Percentiles rank a stretch among this genome's conserved stretches.
phyloP scores from a whole-genome alignment of 129 eudicot species.

The Saussurea involucrata region DNA sequence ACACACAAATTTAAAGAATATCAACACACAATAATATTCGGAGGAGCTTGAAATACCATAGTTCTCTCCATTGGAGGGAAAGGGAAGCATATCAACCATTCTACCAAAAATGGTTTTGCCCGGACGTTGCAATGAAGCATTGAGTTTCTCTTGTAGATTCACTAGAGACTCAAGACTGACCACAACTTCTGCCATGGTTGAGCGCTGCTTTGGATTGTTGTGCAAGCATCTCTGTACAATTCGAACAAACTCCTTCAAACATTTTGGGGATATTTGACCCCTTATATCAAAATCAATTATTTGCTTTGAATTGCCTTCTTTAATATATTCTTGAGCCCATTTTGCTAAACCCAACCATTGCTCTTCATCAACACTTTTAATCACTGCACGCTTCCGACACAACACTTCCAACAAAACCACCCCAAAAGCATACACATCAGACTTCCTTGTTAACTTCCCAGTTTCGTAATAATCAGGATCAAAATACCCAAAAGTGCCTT shows the following conservation, averaged over 20 bases:
- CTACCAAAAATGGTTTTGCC: neutral
- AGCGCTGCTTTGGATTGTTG: slow-evolving; percentile 16
- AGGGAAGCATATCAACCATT: neutral
- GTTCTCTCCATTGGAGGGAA: neutral
- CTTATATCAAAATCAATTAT: slow-evolving; percentile 15
- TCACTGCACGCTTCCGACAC: slow-evolving; percentile 29
- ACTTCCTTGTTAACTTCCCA: slow-evolving; percentile 23
- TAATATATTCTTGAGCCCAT: slow-evolving; percentile 33
- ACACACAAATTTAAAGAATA: neutral
- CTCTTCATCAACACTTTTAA: slow-evolving; percentile 20
- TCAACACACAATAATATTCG: neutral
- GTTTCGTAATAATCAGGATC: slow-evolving; percentile 22
- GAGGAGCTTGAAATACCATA: neutral
- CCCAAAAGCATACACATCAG: slow-evolving; percentile 32
- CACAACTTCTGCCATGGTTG: slow-evolving; percentile 22
- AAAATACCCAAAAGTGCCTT: slow-evolving; percentile 21
- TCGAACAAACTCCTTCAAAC: slow-evolving; percentile 21
- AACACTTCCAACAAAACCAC: slow-evolving; percentile 29
- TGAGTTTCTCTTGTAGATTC: neutral
- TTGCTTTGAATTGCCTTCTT: slow-evolving; percentile 14
- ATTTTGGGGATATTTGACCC: slow-evolving; percentile 15
- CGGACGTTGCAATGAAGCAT: neutral
- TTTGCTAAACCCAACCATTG: slow-evolving; percentile 21
- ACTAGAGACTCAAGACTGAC: slow-evolving; percentile 9
- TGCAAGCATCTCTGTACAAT: slow-evolving; percentile 10